Percentiles rank a stretch among this genome's conserved stretches.
phyloP scores from a whole-genome alignment of 164 flowering plant genomes.

The Vitis riparia region DNA sequence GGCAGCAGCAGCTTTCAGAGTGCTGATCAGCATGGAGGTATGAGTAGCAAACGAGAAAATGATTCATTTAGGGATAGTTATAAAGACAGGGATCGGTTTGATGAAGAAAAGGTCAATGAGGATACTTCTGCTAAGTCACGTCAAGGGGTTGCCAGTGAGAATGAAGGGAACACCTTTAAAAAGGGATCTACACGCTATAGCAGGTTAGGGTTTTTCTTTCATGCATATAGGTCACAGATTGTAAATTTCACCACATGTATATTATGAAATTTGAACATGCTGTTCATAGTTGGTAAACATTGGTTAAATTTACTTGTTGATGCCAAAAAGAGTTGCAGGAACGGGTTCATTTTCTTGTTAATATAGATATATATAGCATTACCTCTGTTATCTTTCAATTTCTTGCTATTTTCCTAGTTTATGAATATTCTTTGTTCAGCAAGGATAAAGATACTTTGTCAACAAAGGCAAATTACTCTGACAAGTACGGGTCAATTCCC shows the following conservation, averaged over 20 bases:
- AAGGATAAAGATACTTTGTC: conserved; percentile 41
- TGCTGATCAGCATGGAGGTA: conserved; percentile 60
- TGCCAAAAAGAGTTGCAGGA: no score
- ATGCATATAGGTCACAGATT: not conserved
- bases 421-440: conserved; percentile 29
- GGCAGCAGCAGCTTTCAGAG: conserved; percentile 51
- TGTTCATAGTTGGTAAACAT: no score
- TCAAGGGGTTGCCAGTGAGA: conserved; percentile 31
- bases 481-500: conserved; percentile 34
- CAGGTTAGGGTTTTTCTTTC: conserved; percentile 36
- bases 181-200: conserved; percentile 38
- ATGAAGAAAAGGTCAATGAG: conserved; percentile 43
- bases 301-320: no score
- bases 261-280: no score
- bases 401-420: not conserved
- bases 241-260: no score
- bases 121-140: conserved; percentile 44
- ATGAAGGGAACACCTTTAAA: conserved; percentile 28
- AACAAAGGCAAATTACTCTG: conserved; percentile 28
- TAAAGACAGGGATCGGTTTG: conserved; percentile 42
- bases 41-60: conserved; percentile 38
- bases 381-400: not conserved
- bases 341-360: not conserved
- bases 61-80: conserved; percentile 48
- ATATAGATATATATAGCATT: no score